Percentiles rank a stretch among this genome's conserved stretches.
Conservation (phyloP, 441 rosid species). For the Erodium chrysanthum region DNA sequence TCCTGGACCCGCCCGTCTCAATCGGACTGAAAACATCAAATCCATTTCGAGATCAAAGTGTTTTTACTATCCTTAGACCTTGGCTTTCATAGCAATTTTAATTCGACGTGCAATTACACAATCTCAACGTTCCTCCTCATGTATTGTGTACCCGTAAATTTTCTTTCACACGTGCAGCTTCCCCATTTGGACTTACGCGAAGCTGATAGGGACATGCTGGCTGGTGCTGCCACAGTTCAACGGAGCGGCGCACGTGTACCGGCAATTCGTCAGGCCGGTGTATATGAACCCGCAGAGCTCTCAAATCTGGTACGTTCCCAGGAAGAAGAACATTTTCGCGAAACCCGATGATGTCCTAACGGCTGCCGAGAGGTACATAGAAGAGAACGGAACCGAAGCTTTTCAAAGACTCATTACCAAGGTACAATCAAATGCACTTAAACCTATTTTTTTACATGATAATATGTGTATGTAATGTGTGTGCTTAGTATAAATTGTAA, state of each 20-base stretch:
- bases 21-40: too few relatives aligned
- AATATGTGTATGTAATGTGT: too few relatives aligned
- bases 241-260: constrained; percentile 18
- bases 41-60: too few relatives aligned
- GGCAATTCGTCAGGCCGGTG: constrained; percentile 12
- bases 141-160: too few relatives aligned
- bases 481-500: too few relatives aligned
- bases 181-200: constrained; percentile 20
- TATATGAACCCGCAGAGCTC: constrained; percentile 15
- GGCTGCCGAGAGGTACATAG: constrained; percentile 19
- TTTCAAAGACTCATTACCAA: constrained; percentile 15
- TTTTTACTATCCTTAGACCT: too few relatives aligned
- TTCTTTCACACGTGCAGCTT: constrained; percentile 1
- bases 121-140: too few relatives aligned
- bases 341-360: constrained; percentile 16
- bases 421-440: background rate
- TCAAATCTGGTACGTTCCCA: constrained; percentile 17
- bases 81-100: too few relatives aligned
- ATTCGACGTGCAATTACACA: too few relatives aligned
- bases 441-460: background rate
- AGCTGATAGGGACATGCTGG: constrained; percentile 19
- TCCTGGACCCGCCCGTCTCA: too few relatives aligned
- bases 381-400: constrained; percentile 18
- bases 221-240: constrained; percentile 19
- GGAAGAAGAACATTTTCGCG: constrained; percentile 9